Evolutionary conservation across 768 basidiomycete species (phyloP).

Genomic region (Cystobasidium tubakii): DNA sequence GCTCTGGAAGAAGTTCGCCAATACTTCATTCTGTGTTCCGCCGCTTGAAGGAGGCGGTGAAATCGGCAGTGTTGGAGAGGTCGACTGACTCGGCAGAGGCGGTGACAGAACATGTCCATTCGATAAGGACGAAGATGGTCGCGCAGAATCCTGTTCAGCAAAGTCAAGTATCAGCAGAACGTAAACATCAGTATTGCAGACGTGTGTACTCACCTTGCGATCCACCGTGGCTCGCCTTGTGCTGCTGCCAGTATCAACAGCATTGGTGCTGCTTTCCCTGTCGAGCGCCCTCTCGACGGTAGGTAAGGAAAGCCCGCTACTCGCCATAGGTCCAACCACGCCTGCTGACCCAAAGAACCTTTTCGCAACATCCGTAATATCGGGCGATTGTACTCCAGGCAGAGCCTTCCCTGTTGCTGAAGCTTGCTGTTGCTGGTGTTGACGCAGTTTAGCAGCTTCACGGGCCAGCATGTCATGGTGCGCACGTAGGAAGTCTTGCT

Average conservation of each 20-base stretch:
- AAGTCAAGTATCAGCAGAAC: not conserved
- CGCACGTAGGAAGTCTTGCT: slow-evolving; percentile 82
- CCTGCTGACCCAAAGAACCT: slow-evolving; percentile 51
- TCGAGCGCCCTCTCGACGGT: slow-evolving; percentile 69
- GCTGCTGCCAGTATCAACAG: not conserved
- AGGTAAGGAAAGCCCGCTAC: slow-evolving; percentile 75
- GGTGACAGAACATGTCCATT: not conserved
- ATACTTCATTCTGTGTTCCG: slow-evolving; percentile 16
- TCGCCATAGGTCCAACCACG: slow-evolving; percentile 87
- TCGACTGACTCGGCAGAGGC: not conserved
- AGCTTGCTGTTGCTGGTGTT: slow-evolving; percentile 11
- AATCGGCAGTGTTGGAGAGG: slow-evolving; percentile 2
- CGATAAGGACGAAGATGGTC: not conserved
- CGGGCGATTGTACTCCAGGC: not conserved
- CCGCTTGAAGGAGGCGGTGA: slow-evolving; percentile 11
- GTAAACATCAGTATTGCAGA: not conserved
- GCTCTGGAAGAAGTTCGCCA: slow-evolving; percentile 37
- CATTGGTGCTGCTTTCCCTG: slow-evolving; percentile 14
- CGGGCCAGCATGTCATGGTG: slow-evolving; percentile 88
- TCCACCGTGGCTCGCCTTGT: not conserved
- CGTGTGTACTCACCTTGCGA: not conserved
- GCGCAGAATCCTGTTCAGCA: slow-evolving; percentile 1
- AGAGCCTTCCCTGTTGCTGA: not conserved
- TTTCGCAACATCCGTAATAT: slow-evolving; percentile 30
- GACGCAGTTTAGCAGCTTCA: slow-evolving; percentile 65